These are phyloP conservation scores for Trametes cinnabarina DNA, from an alignment of 768 basidiomycete genomes.

Conservation along the genomic window DNA sequence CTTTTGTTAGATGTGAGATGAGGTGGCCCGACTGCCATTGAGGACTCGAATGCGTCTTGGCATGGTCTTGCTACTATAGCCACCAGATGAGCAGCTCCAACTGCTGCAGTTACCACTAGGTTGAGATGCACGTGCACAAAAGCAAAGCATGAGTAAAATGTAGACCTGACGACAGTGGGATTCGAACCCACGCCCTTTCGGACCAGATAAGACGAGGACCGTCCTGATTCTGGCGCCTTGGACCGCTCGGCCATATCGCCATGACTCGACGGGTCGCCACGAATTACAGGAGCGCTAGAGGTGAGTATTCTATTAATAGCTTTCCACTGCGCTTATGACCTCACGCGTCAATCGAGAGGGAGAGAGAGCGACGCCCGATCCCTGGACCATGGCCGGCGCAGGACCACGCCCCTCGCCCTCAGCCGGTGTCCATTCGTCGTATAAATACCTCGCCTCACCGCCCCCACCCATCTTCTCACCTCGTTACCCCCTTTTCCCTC, in stretches of 20 bases:
- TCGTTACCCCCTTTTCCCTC: background rate
- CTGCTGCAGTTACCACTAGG: no score
- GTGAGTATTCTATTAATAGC: conserved; percentile 4
- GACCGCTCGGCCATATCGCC: conserved; percentile 23
- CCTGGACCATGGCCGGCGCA: background rate
- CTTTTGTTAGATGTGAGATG: no score
- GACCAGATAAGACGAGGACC: conserved; percentile 33
- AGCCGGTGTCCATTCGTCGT: background rate
- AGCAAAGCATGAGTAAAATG: background rate
- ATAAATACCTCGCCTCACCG: conserved; percentile 6
- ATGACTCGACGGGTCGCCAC: background rate
- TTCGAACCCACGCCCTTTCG: conserved; percentile 53
- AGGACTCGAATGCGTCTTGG: no score
- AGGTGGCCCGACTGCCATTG: no score
- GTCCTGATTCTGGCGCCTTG: conserved; percentile 23
- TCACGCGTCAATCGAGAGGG: conserved; percentile 5
- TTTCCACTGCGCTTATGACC: conserved; percentile 7
- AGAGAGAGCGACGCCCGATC: background rate
- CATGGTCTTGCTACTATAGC: no score
- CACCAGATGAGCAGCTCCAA: no score
- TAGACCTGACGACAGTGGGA: conserved; percentile 41
- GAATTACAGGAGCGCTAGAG: no score
- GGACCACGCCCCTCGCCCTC: conserved; percentile 2
- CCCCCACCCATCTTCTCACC: background rate
- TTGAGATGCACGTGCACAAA: no score